Percentiles rank a stretch among this genome's conserved stretches.
phyloP scores from a whole-genome alignment of 306 rosid genomes.

The Dryas octopetala region DNA sequence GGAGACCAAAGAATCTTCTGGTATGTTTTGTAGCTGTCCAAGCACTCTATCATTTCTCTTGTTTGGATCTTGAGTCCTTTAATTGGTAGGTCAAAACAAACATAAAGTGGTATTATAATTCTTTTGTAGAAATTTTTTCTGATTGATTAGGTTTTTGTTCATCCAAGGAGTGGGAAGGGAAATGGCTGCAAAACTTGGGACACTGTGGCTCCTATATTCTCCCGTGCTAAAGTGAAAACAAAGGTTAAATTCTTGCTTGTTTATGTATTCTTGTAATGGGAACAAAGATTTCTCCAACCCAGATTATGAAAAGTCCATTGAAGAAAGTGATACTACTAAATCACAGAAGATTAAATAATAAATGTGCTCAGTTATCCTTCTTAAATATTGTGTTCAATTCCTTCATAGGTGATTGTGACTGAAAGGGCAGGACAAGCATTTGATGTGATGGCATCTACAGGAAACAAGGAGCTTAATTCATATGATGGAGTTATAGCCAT shows the following conservation, averaged over 20 bases:
- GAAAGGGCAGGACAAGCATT: conserved; percentile 85
- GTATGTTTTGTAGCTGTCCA: conserved; percentile 51
- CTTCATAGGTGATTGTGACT: conserved; percentile 74
- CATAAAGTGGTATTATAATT: conserved; percentile 23
- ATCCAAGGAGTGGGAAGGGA: conserved; percentile 94
- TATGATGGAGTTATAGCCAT: conserved; percentile 87
- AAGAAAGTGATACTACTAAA: neutral
- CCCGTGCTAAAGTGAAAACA: conserved; percentile 70
- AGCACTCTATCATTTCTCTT: conserved; percentile 12
- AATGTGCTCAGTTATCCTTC: neutral
- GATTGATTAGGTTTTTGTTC: conserved; percentile 82
- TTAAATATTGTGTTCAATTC: neutral
- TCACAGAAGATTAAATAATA: neutral
- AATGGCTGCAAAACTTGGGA: conserved; percentile 82
- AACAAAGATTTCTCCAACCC: neutral
- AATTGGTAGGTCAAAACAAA: conserved; percentile 17
- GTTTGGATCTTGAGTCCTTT: conserved; percentile 11
- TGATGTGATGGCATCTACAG: conserved; percentile 63
- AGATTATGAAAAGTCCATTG: neutral
- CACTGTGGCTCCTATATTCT: conserved; percentile 74
- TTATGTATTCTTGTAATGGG: neutral
- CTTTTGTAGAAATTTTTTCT: conserved; percentile 45
- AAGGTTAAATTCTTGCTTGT: conserved; percentile 52
- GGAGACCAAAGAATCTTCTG: conserved; percentile 82
- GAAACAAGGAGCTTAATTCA: conserved; percentile 63